These are phyloP conservation scores for Aspergillus leporis DNA, from an alignment of 495 filamentous ascomycete genomes.

Conservation along the genomic window DNA sequence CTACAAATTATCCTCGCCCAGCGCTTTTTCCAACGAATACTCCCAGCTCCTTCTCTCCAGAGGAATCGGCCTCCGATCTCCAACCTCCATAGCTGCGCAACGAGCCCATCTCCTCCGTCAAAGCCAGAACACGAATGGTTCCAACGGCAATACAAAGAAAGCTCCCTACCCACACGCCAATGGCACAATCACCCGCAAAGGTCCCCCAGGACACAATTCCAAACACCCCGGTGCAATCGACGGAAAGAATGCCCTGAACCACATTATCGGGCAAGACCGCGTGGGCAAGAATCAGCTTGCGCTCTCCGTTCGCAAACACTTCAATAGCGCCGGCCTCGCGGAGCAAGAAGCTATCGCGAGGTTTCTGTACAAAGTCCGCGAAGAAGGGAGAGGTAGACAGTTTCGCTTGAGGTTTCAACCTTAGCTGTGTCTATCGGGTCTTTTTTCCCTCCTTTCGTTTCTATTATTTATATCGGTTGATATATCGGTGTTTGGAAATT, in stretches of 20 bases:
- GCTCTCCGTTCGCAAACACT: constrained; percentile 82
- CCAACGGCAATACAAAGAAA: constrained; percentile 9
- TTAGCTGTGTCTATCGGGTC: constrained; percentile 20
- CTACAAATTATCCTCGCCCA: constrained; percentile 70
- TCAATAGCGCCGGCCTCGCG: constrained; percentile 79
- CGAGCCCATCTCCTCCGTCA: constrained; percentile 31
- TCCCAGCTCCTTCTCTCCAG: constrained; percentile 71
- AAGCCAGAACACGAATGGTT: constrained; percentile 10
- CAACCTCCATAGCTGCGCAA: constrained; percentile 46
- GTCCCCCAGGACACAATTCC: neutral
- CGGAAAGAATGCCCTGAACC: constrained; percentile 30
- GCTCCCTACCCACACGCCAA: constrained; percentile 16
- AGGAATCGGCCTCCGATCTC: constrained; percentile 63
- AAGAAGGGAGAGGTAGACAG: constrained; percentile 44
- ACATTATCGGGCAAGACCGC: constrained; percentile 51
- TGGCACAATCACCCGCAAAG: constrained; percentile 13
- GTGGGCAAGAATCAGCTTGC: constrained; percentile 79
- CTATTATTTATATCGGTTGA: constrained; percentile 3
- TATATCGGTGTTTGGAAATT: neutral
- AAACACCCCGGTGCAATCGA: constrained; percentile 12
- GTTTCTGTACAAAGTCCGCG: constrained; percentile 79
- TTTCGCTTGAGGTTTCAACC: constrained; percentile 50
- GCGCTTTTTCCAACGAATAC: constrained; percentile 67
- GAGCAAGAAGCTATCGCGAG: constrained; percentile 89
- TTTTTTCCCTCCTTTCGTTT: constrained; percentile 5